Evolutionary conservation across 805 yeast species (phyloP).

Genomic region (Kuraishia cidri): DNA sequence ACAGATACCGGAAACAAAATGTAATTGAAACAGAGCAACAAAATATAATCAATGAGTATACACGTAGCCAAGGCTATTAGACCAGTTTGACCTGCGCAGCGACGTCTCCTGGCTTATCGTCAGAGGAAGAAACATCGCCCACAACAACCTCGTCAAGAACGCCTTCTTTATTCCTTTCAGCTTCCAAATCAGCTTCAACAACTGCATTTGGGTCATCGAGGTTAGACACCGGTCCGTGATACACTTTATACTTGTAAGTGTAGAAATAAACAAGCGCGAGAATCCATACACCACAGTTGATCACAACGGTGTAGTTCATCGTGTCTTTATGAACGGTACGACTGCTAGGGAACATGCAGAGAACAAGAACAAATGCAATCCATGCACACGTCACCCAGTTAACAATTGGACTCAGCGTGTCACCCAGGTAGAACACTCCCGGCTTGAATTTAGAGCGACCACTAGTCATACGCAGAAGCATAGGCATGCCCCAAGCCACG

Average conservation of each 20-base stretch:
- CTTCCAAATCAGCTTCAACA: neutral
- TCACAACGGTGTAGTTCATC: conserved; percentile 27
- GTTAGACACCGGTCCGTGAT: conserved; percentile 17
- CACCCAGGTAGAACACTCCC: conserved; percentile 33
- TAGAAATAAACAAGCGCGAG: conserved; percentile 12
- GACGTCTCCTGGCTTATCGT: no score
- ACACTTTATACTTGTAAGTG: conserved; percentile 14
- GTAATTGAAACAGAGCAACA: no score
- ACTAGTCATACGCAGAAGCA: conserved; percentile 27
- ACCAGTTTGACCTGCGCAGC: no score
- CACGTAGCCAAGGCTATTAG: no score
- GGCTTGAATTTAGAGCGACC: conserved; percentile 31
- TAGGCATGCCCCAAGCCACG: conserved; percentile 34
- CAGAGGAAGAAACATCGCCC: no score
- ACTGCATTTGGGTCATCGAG: conserved; percentile 11
- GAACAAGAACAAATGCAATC: conserved; percentile 17
- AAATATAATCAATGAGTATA: no score
- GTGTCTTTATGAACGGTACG: conserved; percentile 18
- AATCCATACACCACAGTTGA: conserved; percentile 20
- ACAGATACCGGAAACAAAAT: no score
- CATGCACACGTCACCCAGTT: conserved; percentile 22
- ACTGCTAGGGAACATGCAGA: conserved; percentile 29
- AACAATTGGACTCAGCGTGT: conserved; percentile 14
- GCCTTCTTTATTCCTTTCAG: neutral
- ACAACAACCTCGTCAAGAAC: conserved; percentile 1